Evolutionary conservation across 225 moss, liverwort and hornwort genomes (phyloP).

Genomic region (Physcomitrium patens): DNA sequence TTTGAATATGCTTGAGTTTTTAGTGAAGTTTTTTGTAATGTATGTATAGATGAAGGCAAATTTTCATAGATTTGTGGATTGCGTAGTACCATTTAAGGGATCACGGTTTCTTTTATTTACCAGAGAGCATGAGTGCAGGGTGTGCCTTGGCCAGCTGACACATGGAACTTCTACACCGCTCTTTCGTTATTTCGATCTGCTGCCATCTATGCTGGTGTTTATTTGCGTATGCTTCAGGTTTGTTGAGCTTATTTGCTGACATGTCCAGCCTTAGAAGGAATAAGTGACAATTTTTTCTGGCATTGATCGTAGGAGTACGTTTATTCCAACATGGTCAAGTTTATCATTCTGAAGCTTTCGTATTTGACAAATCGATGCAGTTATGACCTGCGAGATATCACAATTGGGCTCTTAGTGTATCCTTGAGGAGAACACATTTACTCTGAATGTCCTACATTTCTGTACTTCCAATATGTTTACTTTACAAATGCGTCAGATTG

Average conservation of each 20-base stretch:
- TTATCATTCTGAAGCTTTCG: neutral
- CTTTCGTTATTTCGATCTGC: constrained; percentile 84
- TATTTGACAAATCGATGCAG: constrained; percentile 3
- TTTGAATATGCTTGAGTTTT: neutral
- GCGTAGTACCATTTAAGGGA: neutral
- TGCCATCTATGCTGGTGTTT: constrained; percentile 89
- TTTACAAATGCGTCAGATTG: neutral
- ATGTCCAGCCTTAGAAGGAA: constrained; percentile 1
- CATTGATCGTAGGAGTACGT: constrained; percentile 7
- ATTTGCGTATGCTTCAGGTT: constrained; percentile 94
- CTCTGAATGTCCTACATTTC: too few species aligned
- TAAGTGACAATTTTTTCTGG: neutral
- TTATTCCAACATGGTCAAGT: neutral
- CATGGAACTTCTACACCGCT: constrained; percentile 91
- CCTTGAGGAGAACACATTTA: neutral
- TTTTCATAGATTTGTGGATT: constrained; percentile 9
- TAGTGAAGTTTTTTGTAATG: neutral
- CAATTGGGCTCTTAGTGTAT: neutral
- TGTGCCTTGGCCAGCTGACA: constrained; percentile 81
- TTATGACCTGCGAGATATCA: neutral
- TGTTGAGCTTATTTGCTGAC: constrained; percentile 32
- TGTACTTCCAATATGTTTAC: too few species aligned
- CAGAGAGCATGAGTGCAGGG: constrained; percentile 59
- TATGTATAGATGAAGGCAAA: constrained; percentile 23
- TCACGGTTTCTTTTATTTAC: constrained; percentile 23